Evolutionary conservation across 73 alveolate species (phyloP).

Genomic region (Paramecium pentaurelia): DNA sequence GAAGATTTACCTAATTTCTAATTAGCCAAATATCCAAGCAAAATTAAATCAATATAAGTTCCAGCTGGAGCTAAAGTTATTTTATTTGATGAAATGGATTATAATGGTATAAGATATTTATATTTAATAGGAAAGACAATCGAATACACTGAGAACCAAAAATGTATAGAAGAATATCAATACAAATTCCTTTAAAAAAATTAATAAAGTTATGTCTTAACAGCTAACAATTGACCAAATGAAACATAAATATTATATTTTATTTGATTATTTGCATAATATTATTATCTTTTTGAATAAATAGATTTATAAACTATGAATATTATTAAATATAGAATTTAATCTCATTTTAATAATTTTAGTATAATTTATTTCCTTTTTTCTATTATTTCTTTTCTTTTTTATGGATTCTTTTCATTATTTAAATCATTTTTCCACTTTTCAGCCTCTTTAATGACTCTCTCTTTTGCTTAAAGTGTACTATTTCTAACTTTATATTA

Average conservation of each 20-base stretch:
- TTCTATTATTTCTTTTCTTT: background rate
- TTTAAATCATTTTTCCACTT: background rate
- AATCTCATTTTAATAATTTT: background rate
- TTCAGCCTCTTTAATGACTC: background rate
- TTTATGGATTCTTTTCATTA: background rate
- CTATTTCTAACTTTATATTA: conserved; percentile 2
- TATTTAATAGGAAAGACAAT: background rate
- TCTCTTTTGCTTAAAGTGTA: background rate
- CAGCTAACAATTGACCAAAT: background rate
- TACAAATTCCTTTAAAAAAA: conserved; percentile 4
- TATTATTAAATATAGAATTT: background rate
- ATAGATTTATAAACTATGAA: background rate
- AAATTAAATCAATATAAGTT: background rate
- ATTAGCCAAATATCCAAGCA: background rate
- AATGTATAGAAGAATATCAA: background rate
- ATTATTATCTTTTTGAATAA: background rate
- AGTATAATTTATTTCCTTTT: conserved; percentile 4
- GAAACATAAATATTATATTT: background rate
- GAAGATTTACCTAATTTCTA: background rate
- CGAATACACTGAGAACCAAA: background rate
- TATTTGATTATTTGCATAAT: background rate
- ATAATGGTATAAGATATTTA: background rate
- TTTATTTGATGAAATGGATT: background rate
- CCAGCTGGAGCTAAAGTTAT: background rate
- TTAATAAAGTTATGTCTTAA: background rate